Evolutionary conservation across 2,329 filamentous ascomycete species (phyloP).

Genomic region (Westerdykella aurantiaca): DNA sequence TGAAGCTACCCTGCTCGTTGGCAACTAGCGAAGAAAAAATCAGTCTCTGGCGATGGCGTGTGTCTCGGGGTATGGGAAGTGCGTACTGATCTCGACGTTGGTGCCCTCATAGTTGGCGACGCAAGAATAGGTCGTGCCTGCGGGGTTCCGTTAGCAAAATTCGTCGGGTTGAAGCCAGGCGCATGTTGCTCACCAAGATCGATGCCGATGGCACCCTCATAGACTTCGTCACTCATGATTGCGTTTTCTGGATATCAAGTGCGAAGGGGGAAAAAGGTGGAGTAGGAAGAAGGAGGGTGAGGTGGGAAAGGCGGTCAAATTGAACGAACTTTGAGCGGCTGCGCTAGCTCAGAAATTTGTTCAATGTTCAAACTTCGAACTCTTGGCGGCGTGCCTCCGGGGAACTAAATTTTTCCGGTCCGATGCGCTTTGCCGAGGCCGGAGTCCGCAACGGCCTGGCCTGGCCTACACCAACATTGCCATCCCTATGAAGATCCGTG

Average conservation of each 20-base stretch:
- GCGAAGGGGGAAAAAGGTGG: constrained; percentile 21
- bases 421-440: background rate
- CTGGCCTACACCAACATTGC: too few species aligned
- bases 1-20: constrained; percentile 99
- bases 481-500: too few species aligned
- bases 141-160: constrained; percentile 28
- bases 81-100: constrained; percentile 96
- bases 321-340: constrained; percentile 4
- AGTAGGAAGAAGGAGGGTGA: constrained; percentile 23
- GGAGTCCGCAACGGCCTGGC: too few species aligned
- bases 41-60: constrained; percentile 10
- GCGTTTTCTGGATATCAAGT: constrained; percentile 26
- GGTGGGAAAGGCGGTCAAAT: constrained; percentile 17
- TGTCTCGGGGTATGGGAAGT: constrained; percentile 7
- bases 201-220: constrained; percentile 99
- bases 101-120: constrained; percentile 98
- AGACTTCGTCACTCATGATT: constrained; percentile 95
- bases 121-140: constrained; percentile 99
- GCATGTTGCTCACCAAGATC: constrained; percentile 74
- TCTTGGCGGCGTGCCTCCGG: background rate
- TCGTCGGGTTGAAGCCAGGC: constrained; percentile 6
- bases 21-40: constrained; percentile 55
- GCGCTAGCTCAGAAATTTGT: background rate
- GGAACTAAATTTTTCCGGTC: background rate
- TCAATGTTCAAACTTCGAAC: background rate